phyloP scores from a whole-genome alignment of 495 filamentous ascomycete genomes.

The Penicillium goetzii region DNA sequence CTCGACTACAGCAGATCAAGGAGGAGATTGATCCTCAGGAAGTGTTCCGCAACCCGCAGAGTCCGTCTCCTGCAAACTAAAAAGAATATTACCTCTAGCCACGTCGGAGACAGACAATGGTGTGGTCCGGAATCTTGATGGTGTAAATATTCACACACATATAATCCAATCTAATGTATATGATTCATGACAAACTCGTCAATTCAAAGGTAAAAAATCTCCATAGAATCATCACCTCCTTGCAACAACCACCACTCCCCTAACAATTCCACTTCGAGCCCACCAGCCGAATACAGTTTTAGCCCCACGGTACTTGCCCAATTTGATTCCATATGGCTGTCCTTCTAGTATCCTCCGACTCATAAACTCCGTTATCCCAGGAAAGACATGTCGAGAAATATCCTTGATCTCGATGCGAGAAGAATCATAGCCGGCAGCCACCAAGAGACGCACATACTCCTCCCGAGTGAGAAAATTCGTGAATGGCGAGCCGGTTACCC shows the following conservation, averaged over 20 bases:
- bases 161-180: neutral
- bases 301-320: constrained; percentile 44
- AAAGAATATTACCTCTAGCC: neutral
- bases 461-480: constrained; percentile 53
- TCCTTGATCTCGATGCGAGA: constrained; percentile 45
- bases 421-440: constrained; percentile 44
- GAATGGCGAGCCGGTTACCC: constrained; percentile 37
- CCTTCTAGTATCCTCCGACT: constrained; percentile 34
- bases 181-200: neutral
- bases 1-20: constrained; percentile 54
- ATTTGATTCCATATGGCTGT: constrained; percentile 37
- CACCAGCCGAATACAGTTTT: constrained; percentile 50
- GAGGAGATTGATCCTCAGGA: constrained; percentile 56
- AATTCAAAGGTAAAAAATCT: neutral
- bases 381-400: constrained; percentile 49
- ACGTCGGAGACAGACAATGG: neutral
- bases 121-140: neutral
- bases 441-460: constrained; percentile 59
- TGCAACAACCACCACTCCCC: constrained; percentile 51
- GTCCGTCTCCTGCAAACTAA: constrained; percentile 20
- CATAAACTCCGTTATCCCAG: constrained; percentile 41
- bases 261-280: constrained; percentile 44
- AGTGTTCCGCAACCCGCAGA: constrained; percentile 60
- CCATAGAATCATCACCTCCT: constrained; percentile 16
- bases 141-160: neutral